Base-by-base conservation (phyloP, 345 rosid species). In the Combretum micranthum region DNA sequence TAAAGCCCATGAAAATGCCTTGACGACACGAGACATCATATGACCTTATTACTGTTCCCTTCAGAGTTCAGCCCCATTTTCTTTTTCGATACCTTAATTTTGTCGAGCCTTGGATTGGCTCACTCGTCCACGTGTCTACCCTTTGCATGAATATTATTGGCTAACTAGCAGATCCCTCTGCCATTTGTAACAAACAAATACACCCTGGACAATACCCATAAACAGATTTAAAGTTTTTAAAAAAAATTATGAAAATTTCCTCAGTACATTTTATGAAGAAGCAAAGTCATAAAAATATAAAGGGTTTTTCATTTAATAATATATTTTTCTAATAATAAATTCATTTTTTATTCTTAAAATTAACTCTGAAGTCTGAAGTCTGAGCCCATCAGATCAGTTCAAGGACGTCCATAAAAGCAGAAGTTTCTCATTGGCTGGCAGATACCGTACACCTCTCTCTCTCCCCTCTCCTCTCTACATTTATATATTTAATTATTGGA, bases 41-140 rank as follows among this genome's bases (percentile, higher is more conserved):
- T 32, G 39, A 32, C 39, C 6, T 32, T 32, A 32, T 5, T 11
- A 43, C 52, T 18, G 46, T 21, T 57, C 53, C n/a, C n/a, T n/a
- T n/a, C n/a, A n/a, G n/a, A n/a, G n/a, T 23, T 13, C 3, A 17
- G 15, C 55, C 57, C 59, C 56, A n/a, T n/a, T n/a, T 50, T 19
- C 37, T 15, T 49, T 37, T 52, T 50, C 71, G 82, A 82, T 78
- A 80, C 98, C 98, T 91, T 91, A 88, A 88, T 70, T 68, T 74
- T 77, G 62, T 88, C 95, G 95, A 91, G 77, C 73, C 53, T 71
- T 72, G 78, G 90, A 85, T 76, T 82, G 89, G 96, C 69, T 79
- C 72, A 46, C 72, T 59, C 69, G 58, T 75, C 87, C 91, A 79
- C 15, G 61, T 81, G 86, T 9, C 39, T 4, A 32, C 9, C 9